These are phyloP conservation scores for Acanthamoeba healyi DNA, from an alignment of 208 protist species.

Conservation along the genomic window DNA sequence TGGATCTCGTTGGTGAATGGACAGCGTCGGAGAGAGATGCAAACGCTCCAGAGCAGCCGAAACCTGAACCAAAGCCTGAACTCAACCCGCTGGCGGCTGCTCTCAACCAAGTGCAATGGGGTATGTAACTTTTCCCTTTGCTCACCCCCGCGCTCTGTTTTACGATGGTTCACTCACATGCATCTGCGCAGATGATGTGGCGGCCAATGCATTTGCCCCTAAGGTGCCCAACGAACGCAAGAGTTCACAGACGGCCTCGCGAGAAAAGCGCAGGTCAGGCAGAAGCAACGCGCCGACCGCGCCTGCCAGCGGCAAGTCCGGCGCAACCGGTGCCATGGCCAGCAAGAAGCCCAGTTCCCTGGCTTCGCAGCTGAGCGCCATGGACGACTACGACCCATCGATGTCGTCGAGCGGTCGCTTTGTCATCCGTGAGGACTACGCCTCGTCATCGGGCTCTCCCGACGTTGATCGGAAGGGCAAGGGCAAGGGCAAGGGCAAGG, in stretches of 20 bases:
- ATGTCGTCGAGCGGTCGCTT: slow-evolving; percentile 19
- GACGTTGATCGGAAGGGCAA: background rate
- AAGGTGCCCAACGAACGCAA: background rate
- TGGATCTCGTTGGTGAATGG: slow-evolving; percentile 54
- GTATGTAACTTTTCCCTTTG: too few relatives aligned
- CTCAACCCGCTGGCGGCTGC: slow-evolving; percentile 6
- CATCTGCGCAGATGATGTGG: background rate
- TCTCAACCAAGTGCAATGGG: slow-evolving; percentile 14
- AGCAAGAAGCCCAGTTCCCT: background rate
- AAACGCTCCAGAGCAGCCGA: background rate
- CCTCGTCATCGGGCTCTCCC: background rate
- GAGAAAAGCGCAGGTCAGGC: background rate
- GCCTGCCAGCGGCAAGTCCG: background rate
- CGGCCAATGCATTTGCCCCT: slow-evolving; percentile 34
- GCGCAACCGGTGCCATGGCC: too few relatives aligned
- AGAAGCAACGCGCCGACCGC: background rate
- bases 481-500: slow-evolving; percentile 4
- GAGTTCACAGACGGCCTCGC: background rate
- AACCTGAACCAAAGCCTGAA: background rate
- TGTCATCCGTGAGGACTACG: slow-evolving; percentile 58
- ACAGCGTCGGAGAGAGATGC: background rate
- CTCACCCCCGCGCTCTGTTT: too few relatives aligned
- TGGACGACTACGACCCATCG: slow-evolving; percentile 17
- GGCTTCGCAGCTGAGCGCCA: background rate
- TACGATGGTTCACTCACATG: too few relatives aligned